Base-by-base conservation (phyloP, 2,329 filamentous ascomycete species). In the Pyrenochaeta sp. region DNA sequence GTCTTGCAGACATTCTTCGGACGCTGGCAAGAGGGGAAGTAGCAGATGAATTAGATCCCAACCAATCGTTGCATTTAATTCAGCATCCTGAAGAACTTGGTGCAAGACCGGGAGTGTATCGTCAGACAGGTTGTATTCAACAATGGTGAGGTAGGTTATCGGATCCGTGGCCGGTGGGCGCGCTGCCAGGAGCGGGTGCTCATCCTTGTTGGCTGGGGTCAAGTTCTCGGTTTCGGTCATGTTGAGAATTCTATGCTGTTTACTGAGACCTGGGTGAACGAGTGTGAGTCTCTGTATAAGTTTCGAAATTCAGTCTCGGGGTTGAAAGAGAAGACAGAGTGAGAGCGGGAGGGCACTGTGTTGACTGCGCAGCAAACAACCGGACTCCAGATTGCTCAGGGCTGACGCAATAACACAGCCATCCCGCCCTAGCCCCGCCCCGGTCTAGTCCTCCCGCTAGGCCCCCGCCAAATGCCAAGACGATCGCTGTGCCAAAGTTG, bases 41-140 rank as follows among this genome's bases (percentile, higher is more conserved):
- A 94, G 80, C 61, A 90, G 82, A 63, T 88, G 86, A 15, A 94
- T 86, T 37, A 93, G 74, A 67, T 94, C 89, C 89, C 89, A 94
- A 35, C 89, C 89, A 59, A 93, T 91, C 43, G 90, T 87, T 48
- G 81, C 82, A 3, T 88, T 89, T 43, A 92, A 75, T 44, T 81
- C 77, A 7, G 78, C 76, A 76, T 89, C 84, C 67, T 88, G 82
- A 13, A 90, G 77, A 23, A 89, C 82, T 15, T 86, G 78, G 56
- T 90, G 81, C 31, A 93, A 77, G 3, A 81, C 74, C 1, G 87
- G 85, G 29, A 93, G 75, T 48, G 86, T 78, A 46, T 86, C 83
- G 13, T 83, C 78, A 4, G 80, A 84, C 31, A 91, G 76, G 55
- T 88, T 86, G 69, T 88, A 84, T 68, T 90, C 87, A 61, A 93